These are phyloP conservation scores for Tricholoma terreum DNA, from an alignment of 768 basidiomycete species.

Conservation along the genomic window DNA sequence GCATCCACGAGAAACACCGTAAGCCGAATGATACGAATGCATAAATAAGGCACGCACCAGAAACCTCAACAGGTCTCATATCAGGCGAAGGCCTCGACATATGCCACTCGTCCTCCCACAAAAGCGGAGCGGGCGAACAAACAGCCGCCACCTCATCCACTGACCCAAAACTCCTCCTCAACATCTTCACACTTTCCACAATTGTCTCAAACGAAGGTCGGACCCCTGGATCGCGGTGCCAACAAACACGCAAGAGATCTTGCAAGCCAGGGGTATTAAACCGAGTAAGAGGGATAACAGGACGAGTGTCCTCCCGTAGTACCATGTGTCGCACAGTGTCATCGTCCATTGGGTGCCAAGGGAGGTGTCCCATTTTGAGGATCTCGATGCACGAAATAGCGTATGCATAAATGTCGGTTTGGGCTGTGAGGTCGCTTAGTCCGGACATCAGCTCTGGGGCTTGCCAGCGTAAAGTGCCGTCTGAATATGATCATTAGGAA, in stretches of 20 bases:
- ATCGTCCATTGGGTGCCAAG: constrained; percentile 54
- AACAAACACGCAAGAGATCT: constrained; percentile 51
- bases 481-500: constrained; percentile 23
- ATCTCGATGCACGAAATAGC: constrained; percentile 66
- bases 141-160: not conserved
- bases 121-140: constrained; percentile 5
- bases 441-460: constrained; percentile 65
- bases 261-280: constrained; percentile 32
- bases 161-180: constrained; percentile 37
- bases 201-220: constrained; percentile 56
- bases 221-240: constrained; percentile 48
- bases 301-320: constrained; percentile 49
- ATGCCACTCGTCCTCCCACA: constrained; percentile 11
- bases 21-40: not conserved
- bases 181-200: constrained; percentile 40
- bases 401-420: constrained; percentile 69
- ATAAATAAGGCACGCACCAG: constrained; percentile 17
- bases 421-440: constrained; percentile 38
- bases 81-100: constrained; percentile 34
- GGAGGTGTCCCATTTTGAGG: constrained; percentile 57
- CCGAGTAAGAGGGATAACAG: constrained; percentile 36
- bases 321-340: constrained; percentile 50
- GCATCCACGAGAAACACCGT: constrained; percentile 2
- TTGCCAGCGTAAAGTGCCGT: constrained; percentile 69
- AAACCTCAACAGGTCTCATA: constrained; percentile 23